phyloP scores from a whole-genome alignment of 768 basidiomycete species.

The Lactarius indigo region DNA sequence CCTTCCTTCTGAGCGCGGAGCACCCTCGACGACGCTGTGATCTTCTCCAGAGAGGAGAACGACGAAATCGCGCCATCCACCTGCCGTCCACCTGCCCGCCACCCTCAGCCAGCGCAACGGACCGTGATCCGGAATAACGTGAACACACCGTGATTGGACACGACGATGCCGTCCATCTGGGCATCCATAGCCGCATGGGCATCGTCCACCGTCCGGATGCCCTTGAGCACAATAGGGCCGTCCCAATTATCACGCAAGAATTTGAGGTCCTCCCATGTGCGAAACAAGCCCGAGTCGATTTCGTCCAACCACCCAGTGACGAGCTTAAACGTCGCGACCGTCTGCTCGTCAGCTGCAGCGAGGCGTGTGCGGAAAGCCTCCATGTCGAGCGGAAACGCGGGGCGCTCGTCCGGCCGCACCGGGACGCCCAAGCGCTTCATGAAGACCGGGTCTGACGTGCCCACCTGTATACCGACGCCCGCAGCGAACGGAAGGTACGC shows the following conservation, averaged over 20 bases:
- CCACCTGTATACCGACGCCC: conserved; percentile 64
- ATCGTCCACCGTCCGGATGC: conserved; percentile 67
- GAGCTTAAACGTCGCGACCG: conserved; percentile 40
- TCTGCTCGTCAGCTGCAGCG: conserved; percentile 46
- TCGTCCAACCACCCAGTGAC: conserved; percentile 64
- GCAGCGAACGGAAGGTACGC: conserved; percentile 65
- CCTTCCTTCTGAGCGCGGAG: conserved; percentile 55
- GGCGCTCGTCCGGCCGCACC: conserved; percentile 39
- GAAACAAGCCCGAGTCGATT: conserved; percentile 57
- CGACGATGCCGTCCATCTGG: conserved; percentile 68
- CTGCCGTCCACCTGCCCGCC: conserved; percentile 57
- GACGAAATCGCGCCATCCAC: conserved; percentile 77
- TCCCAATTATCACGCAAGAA: conserved; percentile 73
- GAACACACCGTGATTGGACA: conserved; percentile 71
- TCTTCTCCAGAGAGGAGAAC: conserved; percentile 63
- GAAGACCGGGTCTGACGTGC: conserved; percentile 73
- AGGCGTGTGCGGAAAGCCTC: conserved; percentile 41
- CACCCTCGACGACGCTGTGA: conserved; percentile 60
- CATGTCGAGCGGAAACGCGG: conserved; percentile 60
- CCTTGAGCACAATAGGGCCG: conserved; percentile 78
- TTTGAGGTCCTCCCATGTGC: conserved; percentile 66
- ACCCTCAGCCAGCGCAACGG: background rate
- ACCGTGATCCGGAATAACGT: background rate
- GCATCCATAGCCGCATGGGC: conserved; percentile 64
- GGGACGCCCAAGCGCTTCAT: conserved; percentile 54